Percentiles rank a stretch among this genome's conserved stretches.
phyloP scores from a whole-genome alignment of 83 land plant species.

The Picea engelmannii region DNA sequence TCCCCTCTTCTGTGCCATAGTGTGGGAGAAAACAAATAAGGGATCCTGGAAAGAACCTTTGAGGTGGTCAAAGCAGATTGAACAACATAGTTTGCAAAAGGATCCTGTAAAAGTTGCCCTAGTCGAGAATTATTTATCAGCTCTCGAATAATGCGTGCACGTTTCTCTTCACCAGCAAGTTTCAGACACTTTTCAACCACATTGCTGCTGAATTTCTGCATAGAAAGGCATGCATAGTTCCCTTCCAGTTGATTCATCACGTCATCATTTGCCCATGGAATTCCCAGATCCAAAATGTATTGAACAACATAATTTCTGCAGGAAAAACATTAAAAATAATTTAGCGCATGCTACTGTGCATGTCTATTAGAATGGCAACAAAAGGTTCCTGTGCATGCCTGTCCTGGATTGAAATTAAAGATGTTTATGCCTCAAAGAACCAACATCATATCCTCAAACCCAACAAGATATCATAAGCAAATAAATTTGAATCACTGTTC shows the following conservation, averaged over 20 bases:
- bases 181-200: conserved; percentile 34
- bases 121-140: conserved; percentile 20
- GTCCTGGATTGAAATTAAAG: too few species aligned
- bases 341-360: neutral
- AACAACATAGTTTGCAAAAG: conserved; percentile 29
- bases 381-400: too few species aligned
- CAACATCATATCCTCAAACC: too few species aligned
- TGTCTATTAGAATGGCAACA: too few species aligned
- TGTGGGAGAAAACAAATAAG: neutral
- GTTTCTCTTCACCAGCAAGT: conserved; percentile 20
- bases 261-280: conserved; percentile 24
- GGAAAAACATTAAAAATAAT: conserved; percentile 1
- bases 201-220: conserved; percentile 34
- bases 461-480: too few species aligned
- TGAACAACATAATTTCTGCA: conserved; percentile 38
- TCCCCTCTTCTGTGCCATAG: neutral
- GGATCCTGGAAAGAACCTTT: conserved; percentile 16
- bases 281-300: conserved; percentile 18
- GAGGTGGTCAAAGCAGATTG: conserved; percentile 25
- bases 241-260: conserved; percentile 25
- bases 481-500: too few species aligned
- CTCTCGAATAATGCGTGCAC: conserved; percentile 23
- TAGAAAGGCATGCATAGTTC: conserved; percentile 22
- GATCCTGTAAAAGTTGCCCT: conserved; percentile 31
- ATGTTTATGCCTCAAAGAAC: too few species aligned